Percentiles rank a stretch among this genome's conserved stretches.
Evolutionary conservation across 179 eudicot genomes (phyloP).

Genomic region (Actinidia arguta): DNA sequence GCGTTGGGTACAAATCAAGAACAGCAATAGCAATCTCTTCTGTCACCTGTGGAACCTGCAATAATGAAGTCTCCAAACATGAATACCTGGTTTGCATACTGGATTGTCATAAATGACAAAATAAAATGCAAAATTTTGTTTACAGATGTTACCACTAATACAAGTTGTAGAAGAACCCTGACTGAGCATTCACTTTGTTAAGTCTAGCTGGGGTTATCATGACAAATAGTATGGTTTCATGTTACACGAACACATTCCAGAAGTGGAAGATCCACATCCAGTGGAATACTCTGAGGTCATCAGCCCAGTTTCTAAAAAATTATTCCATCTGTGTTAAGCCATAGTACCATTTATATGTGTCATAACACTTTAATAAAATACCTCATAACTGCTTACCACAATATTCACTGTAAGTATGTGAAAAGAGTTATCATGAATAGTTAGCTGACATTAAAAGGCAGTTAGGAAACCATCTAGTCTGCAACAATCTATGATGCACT

Average conservation of each 20-base stretch:
- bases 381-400: neutral
- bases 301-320: neutral
- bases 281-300: constrained; percentile 6
- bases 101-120: neutral
- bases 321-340: neutral
- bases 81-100: neutral
- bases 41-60: constrained; percentile 95
- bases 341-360: neutral
- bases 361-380: neutral
- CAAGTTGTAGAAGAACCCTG: neutral
- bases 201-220: neutral
- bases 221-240: neutral
- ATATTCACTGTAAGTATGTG: neutral
- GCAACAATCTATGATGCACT: neutral
- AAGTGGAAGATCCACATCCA: neutral
- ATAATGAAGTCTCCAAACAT: neutral
- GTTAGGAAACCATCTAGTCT: neutral
- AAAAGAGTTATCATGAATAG: neutral
- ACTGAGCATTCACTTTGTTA: neutral
- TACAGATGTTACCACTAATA: neutral
- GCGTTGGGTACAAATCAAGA: constrained; percentile 84
- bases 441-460: constrained; percentile 9
- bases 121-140: neutral
- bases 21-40: constrained; percentile 91
- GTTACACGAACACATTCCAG: neutral